These are phyloP conservation scores for Leccinum uliginosum DNA, from an alignment of 768 basidiomycete species.

Conservation along the genomic window DNA sequence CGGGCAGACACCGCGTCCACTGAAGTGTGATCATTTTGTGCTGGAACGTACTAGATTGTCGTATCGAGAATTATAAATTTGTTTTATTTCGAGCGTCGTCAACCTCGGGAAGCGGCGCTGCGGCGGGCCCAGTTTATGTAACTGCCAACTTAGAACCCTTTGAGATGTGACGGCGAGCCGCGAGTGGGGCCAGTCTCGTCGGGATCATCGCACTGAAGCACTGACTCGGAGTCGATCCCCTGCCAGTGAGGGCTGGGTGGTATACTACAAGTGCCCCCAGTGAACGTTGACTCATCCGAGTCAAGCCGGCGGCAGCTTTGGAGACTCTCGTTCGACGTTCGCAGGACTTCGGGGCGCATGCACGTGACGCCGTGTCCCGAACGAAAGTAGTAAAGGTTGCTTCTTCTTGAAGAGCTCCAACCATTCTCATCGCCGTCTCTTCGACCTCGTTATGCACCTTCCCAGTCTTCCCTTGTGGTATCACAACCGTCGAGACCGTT, in stretches of 20 bases:
- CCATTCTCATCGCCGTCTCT: slow-evolving; percentile 8
- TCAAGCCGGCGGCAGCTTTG: too few relatives aligned
- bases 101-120: background rate
- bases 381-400: too few relatives aligned
- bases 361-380: too few relatives aligned
- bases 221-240: background rate
- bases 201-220: background rate
- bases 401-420: slow-evolving; percentile 19
- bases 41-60: background rate
- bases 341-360: slow-evolving; percentile 52
- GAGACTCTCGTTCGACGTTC: slow-evolving; percentile 54
- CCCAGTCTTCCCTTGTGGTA: too few relatives aligned
- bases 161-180: too few relatives aligned
- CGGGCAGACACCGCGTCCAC: slow-evolving; percentile 68
- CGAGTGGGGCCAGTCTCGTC: background rate
- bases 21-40: slow-evolving; percentile 49
- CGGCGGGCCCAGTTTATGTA: background rate
- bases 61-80: background rate
- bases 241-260: slow-evolving; percentile 12
- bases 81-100: slow-evolving; percentile 1
- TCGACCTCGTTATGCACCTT: slow-evolving; percentile 8
- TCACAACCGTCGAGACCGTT: slow-evolving; percentile 10
- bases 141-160: background rate
- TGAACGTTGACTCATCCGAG: too few relatives aligned
- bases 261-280: too few relatives aligned